Base-by-base conservation (phyloP, 2,329 filamentous ascomycete genomes). In the Stagonosporopsis rhizophila region DNA sequence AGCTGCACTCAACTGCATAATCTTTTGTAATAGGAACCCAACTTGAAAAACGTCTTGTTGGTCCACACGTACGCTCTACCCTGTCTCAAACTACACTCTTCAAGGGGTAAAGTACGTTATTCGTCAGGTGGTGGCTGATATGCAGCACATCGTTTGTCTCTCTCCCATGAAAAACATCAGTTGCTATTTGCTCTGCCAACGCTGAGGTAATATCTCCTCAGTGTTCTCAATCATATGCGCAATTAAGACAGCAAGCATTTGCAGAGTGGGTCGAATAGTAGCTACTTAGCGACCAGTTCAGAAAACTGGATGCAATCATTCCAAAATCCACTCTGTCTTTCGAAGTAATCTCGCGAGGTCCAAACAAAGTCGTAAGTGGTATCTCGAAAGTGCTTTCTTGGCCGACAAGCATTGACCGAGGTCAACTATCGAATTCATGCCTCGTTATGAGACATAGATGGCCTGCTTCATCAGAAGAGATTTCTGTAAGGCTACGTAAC, bases 201-300 rank as follows among this genome's bases (percentile, higher is more conserved):
- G 67, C 52, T 70, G 54, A 44, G 76, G 75, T 50, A 78, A 59
- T 12, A 67, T 62, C 41, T 77, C 72, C 44, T 56, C 72, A 17
- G 64, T 60, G 35, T 69, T 67, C 52, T 78, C 70, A 9, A 66
- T 64, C 73, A 79, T 78, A 59, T 79, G 72, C 7, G 51, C 60
- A 0, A 75, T 62, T 6, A 79, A 65, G 6, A 68, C 70, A 25
- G 56, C 27, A 15, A 69, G 70, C 4, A 71, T 77, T 61, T 62
- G 65, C 52, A 77, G 64, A 56, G 59, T 52, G 64, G 73, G 38
- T 77, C 73, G 46, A 78, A 78, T 2, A 71, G 73, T 11, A 74
- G 73, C 38, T 78, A 72, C 14, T 75, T 62, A n/a, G n/a, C n/a
- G 20, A 79, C 63, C 20, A 79, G 66, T 59, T 79, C 74, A 58